Percentiles rank a stretch among this genome's conserved stretches.
Conservation (phyloP, 1,139 yeast species). For the Yamadazyma buinensis region DNA sequence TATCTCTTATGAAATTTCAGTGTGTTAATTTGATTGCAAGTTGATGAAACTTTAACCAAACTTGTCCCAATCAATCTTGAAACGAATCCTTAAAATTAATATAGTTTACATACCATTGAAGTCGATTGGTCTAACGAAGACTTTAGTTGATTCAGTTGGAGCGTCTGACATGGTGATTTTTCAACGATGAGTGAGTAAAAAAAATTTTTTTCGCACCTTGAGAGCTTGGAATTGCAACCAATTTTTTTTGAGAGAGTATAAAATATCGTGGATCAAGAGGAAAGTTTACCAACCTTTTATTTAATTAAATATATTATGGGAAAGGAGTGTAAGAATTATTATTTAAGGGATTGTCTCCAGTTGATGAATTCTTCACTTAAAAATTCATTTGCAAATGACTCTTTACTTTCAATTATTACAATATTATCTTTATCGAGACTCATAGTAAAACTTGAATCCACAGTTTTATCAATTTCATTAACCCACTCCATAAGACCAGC, state of each 20-base stretch:
- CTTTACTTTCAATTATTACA: slow-evolving; percentile 7
- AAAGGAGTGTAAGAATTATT: no score
- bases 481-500: slow-evolving; percentile 85
- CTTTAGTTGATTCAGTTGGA: slow-evolving; percentile 25
- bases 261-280: no score
- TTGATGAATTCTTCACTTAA: slow-evolving; percentile 11
- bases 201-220: slow-evolving; percentile 2
- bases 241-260: no score
- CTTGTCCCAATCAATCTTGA: no score
- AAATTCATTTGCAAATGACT: slow-evolving; percentile 12
- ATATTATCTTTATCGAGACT: slow-evolving; percentile 9
- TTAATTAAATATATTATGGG: no score
- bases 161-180: slow-evolving; percentile 2
- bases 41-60: no score
- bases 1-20: no score
- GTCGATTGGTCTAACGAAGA: slow-evolving; percentile 40
- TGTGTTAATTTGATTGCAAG: no score
- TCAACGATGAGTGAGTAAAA: slow-evolving; percentile 3
- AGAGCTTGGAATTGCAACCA: no score
- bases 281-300: no score
- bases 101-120: slow-evolving; percentile 27
- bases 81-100: no score
- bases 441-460: slow-evolving; percentile 10
- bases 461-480: slow-evolving; percentile 43
- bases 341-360: slow-evolving; percentile 8